These are phyloP conservation scores for Geotrichum aggregatum DNA, from an alignment of 1,139 yeast genomes.

Conservation along the genomic window DNA sequence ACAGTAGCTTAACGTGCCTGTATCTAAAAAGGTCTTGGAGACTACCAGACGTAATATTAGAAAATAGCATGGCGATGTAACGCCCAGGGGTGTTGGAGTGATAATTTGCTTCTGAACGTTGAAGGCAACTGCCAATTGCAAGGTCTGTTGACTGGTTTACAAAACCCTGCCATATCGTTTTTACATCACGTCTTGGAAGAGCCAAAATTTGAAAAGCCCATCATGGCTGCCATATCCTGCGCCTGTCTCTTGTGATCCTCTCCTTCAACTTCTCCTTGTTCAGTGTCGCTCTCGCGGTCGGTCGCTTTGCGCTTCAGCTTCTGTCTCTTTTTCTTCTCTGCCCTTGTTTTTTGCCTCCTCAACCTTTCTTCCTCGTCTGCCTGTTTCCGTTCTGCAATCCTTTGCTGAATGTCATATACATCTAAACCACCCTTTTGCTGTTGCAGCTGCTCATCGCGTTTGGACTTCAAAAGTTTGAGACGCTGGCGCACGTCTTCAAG, in stretches of 20 bases:
- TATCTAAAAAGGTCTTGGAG: too few species aligned
- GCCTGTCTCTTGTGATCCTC: conserved; percentile 26
- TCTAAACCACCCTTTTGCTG: conserved; percentile 42
- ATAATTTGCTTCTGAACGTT: too few species aligned
- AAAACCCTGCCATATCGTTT: too few species aligned
- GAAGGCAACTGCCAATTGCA: too few species aligned
- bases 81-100: too few species aligned
- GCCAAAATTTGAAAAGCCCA: conserved; percentile 58
- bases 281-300: conserved; percentile 26
- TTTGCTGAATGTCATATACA: conserved; percentile 42
- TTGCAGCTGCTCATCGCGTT: conserved; percentile 37
- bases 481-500: conserved; percentile 39
- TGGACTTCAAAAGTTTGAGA: conserved; percentile 34
- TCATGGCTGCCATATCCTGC: conserved; percentile 42
- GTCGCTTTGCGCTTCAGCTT: conserved; percentile 27
- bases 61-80: too few species aligned
- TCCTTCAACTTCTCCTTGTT: conserved; percentile 23
- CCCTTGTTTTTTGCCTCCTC: conserved; percentile 33
- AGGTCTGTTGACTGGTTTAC: neutral
- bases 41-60: too few species aligned
- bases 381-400: conserved; percentile 45
- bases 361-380: conserved; percentile 43
- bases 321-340: conserved; percentile 25
- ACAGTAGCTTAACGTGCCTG: too few species aligned
- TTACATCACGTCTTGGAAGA: conserved; percentile 15